Base-by-base conservation (phyloP, 495 filamentous ascomycete genomes). In the Penicillium herquei region DNA sequence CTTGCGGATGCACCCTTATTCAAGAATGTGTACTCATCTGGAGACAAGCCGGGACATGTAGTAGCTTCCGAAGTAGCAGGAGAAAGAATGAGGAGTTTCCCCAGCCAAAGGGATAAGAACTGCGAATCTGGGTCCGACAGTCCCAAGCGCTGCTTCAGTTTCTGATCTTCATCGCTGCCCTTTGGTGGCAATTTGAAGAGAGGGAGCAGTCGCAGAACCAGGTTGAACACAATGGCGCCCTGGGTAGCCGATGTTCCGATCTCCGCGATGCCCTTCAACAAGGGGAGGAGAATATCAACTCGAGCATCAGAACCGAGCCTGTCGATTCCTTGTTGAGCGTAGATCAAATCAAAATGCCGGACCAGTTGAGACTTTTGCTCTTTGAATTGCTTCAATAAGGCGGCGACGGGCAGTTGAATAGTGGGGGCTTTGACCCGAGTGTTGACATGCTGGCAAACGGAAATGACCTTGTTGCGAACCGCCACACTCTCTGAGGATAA, bases 381-480 rank as follows among this genome's bases (percentile, higher is more conserved):
- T 64, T 96, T 97, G 79, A 93, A 97, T 66, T 97, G 94, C 59
- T 88, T 88, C 54, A 97, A 69, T 21, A 98, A 79, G 14, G 85
- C 84, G 8, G 83, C 79, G 26, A 98, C 92, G 10, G 94, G 94
- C 9, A 98, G 79, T 55, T 89, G 81, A 54, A 96, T 88, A 13
- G 86, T 79, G 70, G 80, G 81, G 65, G 79, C 69, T 68, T 85
- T 83, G 32, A 90, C 82, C 49, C 90, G 80, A 31, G 82, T 84
- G 63, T 88, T 93, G 71, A 91, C 78, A 79, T 94, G 89, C 61
- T 92, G 87, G 65, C 90, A 92, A 56, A 92, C 79, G 14, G 66
- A 59, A 57, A 79, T 72, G 54, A 92, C 86, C 77, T 96, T 96
- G 67, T 87, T 89, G 49, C 94, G 84, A 2, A 98, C 94, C 37